Evolutionary conservation across 192 early-diverging fungal species (phyloP), one percentile per base, ranked within the genome.

Genomic region (Paraglomus occultum): DNA sequence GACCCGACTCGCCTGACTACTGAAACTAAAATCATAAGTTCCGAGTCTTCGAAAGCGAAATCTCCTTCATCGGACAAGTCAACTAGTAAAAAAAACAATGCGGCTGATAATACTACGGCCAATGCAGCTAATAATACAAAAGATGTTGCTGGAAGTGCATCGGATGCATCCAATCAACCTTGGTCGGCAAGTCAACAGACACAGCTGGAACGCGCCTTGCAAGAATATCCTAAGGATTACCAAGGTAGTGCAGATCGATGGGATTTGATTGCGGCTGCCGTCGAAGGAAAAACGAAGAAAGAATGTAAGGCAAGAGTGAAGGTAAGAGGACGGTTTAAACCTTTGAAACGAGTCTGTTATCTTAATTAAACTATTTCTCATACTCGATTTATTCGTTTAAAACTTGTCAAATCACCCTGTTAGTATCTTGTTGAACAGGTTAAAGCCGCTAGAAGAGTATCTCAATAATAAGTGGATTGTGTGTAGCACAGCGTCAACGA

Each of bases 221-320:
- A 85, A 53, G 70, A 75, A 8, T 87, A 82, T 67, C 88, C 88
- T 12, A 82, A 83, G 0, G 72, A 74, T 0, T 87, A 81, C 75
- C 80, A 79, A 12, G 84, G 81, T 3, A 75, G 79, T 38, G 83
- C 75, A 7, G 88, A 89, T 47, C 80, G 88, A 14, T 89, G 87
- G 85, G 86, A 89, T 51, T 84, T 83, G 52, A 84, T 89, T 66
- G 84, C 88, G 2, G 76, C 73, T 20, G 64, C 72, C 10, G 87
- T 89, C 0, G 77, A 78, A 47, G 87, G 85, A 0, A 77, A 83
- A 18, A 80, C 84, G 12, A 88, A 85, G 62, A 88, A 84, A 73
- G 88, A 88, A 51, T 85, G 86, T 54, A 89, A 84, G 67, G 75
- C 73, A 15, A 77, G 88, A 22, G 85, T 89, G 48, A 88, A 87